A percentile compares a stretch with the other conserved stretches of the same genome.
phyloP scores from a whole-genome alignment of 768 basidiomycete genomes.

The Hydnum rufescens region DNA sequence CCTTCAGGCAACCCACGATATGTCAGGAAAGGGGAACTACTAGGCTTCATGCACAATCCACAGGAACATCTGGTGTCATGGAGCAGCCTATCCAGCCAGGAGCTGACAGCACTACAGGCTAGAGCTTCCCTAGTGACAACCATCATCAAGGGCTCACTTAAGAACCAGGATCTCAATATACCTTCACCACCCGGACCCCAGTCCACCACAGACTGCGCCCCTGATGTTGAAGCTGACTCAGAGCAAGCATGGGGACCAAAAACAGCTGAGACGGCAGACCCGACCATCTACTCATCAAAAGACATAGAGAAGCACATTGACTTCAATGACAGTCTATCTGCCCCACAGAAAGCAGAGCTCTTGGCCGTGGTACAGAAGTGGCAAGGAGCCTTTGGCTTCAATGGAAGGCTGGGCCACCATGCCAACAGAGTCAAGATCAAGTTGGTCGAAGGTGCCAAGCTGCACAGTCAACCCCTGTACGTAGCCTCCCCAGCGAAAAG shows the following conservation, averaged over 20 bases:
- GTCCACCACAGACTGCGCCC: no score
- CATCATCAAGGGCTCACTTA: no score
- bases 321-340: not conserved
- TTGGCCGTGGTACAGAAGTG: not conserved
- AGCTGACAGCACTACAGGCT: no score
- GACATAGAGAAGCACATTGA: not conserved
- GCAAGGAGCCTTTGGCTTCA: not conserved
- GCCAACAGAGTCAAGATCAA: slow-evolving; percentile 14
- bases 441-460: slow-evolving; percentile 14
- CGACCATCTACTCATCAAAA: not conserved
- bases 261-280: not conserved
- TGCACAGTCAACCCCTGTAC: slow-evolving; percentile 15
- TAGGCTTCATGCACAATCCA: no score
- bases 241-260: not conserved
- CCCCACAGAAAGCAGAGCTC: not conserved
- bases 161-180: no score
- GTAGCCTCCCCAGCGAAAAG: slow-evolving; percentile 12
- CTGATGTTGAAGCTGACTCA: not conserved
- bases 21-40: no score
- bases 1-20: no score
- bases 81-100: no score
- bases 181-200: no score
- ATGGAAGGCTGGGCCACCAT: not conserved
- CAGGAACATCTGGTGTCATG: no score
- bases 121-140: no score